Base-by-base conservation (phyloP, 2,329 filamentous ascomycete species). In the Colletotrichum tofieldiae region DNA sequence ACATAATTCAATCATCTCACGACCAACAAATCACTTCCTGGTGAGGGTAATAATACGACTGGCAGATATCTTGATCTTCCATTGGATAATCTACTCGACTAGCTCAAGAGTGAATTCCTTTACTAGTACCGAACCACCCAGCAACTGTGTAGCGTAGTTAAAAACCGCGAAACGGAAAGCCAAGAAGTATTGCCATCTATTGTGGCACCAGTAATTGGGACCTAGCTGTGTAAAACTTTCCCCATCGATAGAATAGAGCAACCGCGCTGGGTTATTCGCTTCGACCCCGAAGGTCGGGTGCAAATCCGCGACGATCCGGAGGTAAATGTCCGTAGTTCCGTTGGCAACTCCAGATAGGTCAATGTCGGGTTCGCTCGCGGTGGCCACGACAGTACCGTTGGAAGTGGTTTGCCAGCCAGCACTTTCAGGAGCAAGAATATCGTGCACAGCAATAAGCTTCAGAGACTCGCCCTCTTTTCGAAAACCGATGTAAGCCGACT, bases 401-500 rank as follows among this genome's bases (percentile, higher is more conserved):
- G 72, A 77, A 0, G 73, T 65, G 1, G 81, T 81, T 11, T 74
- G 72, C 81, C 83, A 85, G 18, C 67, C 65, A 20, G 51, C 6
- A n/a, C 69, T 63, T 35, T 81, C 78, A 0, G 75, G 62, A 37
- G 83, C 77, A 1, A 76, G 76, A 5, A 82, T 68, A 11, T 76
- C 77, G 47, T 79, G 76, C 0, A 82, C 77, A 7, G 79, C 72
- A n/a, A 74, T 61, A 7, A 85, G 73, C 9, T 68, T 77, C n/a
- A 77, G 76, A 0, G 73, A 74, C 29, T 74, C 77, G 3, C 77
- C 69, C 23, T 54, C 65, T 29, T 69, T 69, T 0, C 75, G 84
- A 73, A 90, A 77, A 2, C 86, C 87, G 35, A 90, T 86, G 76
- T 86, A 90, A 0, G 86, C 86, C 0, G 84, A 84, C 16, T 81